These are phyloP conservation scores for Gastrolobium bilobum DNA, from an alignment of 306 rosid species.

Conservation along the genomic window DNA sequence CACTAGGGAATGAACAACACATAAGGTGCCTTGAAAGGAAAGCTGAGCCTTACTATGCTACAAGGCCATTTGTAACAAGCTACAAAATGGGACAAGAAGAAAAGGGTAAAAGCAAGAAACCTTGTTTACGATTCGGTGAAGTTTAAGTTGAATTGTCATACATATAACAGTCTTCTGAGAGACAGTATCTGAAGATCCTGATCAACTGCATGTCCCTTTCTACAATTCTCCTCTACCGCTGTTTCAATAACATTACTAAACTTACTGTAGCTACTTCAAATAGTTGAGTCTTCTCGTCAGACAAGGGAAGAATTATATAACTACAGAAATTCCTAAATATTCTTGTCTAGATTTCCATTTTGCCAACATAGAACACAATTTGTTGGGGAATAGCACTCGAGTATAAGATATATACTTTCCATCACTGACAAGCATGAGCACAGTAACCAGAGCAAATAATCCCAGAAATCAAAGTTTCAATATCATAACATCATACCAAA, in stretches of 20 bases:
- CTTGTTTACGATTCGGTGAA: neutral
- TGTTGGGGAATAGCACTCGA: slow-evolving; percentile 1
- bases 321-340: neutral
- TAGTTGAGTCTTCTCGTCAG: neutral
- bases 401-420: neutral
- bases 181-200: neutral
- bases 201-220: slow-evolving; percentile 17
- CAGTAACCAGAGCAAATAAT: neutral
- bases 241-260: neutral
- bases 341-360: neutral
- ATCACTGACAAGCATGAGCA: neutral
- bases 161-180: neutral
- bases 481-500: neutral
- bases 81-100: neutral
- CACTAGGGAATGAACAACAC: neutral
- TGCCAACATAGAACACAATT: slow-evolving; percentile 9
- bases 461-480: neutral
- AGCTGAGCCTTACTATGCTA: neutral
- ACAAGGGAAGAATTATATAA: neutral
- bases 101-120: neutral
- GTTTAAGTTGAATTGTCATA: slow-evolving; percentile 1
- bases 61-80: neutral
- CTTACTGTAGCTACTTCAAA: neutral
- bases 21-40: neutral
- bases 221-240: slow-evolving; percentile 5